These are phyloP conservation scores for Sarocladium kiliense DNA, from an alignment of 2,329 filamentous ascomycete species.

Conservation along the genomic window DNA sequence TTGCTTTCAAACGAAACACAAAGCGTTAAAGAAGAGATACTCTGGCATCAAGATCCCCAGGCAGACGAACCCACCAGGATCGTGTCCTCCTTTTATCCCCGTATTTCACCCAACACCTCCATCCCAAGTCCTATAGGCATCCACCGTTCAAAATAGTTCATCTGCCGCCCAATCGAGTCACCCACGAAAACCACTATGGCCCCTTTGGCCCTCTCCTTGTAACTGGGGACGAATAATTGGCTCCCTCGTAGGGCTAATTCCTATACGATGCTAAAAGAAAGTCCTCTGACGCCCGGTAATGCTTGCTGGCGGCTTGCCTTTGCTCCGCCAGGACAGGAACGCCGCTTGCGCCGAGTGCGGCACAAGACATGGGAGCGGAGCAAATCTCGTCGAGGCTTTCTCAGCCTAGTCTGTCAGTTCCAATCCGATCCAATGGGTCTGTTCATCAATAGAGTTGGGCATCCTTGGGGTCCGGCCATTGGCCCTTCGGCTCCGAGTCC, in stretches of 20 bases:
- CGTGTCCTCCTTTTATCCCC: neutral
- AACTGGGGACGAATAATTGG: neutral
- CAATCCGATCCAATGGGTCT: too few species aligned
- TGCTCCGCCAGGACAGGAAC: neutral
- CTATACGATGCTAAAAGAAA: neutral
- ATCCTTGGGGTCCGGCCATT: neutral
- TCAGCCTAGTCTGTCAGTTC: too few species aligned
- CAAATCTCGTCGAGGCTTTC: neutral
- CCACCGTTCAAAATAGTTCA: neutral
- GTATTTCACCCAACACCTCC: neutral
- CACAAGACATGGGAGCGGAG: neutral
- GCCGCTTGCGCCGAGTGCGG: conserved; percentile 2
- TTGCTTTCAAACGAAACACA: neutral
- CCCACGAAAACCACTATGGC: neutral
- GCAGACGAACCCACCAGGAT: neutral
- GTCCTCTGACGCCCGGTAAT: neutral
- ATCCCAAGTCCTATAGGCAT: conserved; percentile 2
- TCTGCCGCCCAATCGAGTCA: neutral
- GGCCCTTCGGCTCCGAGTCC: neutral
- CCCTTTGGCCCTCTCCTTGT: neutral
- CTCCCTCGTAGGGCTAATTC: neutral
- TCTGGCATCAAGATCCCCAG: neutral
- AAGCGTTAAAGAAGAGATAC: neutral
- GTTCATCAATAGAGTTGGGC: neutral
- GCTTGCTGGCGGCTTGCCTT: too few species aligned